phyloP scores from a whole-genome alignment of 2,329 filamentous ascomycete genomes.

The Seiridium unicorne region DNA sequence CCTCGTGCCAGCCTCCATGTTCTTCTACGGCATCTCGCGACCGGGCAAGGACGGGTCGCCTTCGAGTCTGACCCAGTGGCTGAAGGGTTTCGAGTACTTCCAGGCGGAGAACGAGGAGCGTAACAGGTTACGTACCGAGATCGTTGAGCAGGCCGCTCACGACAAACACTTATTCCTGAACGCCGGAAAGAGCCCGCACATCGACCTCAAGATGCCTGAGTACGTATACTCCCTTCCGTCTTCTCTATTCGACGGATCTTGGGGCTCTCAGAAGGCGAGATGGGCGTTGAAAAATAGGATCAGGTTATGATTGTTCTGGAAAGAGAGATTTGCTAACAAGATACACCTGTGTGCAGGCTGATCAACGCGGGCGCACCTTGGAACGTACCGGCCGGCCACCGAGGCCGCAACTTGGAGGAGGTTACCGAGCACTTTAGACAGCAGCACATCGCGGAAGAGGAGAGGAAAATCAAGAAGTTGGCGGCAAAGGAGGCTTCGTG shows the following conservation, averaged over 20 bases:
- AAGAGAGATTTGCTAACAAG: background rate
- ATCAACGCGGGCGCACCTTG: slow-evolving; percentile 48
- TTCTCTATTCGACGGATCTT: background rate
- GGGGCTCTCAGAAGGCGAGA: background rate
- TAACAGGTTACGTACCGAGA: slow-evolving; percentile 50
- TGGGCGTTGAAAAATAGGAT: background rate
- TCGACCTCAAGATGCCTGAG: slow-evolving; percentile 58
- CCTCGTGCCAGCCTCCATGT: slow-evolving; percentile 40
- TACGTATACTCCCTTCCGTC: slow-evolving; percentile 35
- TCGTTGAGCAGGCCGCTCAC: slow-evolving; percentile 54
- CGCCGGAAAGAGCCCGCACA: slow-evolving; percentile 40
- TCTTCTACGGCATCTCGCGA: slow-evolving; percentile 49
- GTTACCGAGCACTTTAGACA: slow-evolving; percentile 57
- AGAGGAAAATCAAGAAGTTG: slow-evolving; percentile 51
- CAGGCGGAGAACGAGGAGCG: slow-evolving; percentile 49
- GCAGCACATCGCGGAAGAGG: slow-evolving; percentile 53
- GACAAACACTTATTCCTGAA: slow-evolving; percentile 56
- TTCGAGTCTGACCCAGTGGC: slow-evolving; percentile 43
- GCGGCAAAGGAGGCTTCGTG: slow-evolving; percentile 14
- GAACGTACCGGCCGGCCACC: slow-evolving; percentile 55
- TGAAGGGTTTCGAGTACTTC: slow-evolving; percentile 45
- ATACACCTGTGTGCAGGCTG: slow-evolving; percentile 32
- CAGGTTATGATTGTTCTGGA: slow-evolving; percentile 2
- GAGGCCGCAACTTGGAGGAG: slow-evolving; percentile 49
- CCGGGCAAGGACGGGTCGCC: slow-evolving; percentile 48